phyloP scores from a whole-genome alignment of 129 eudicot genomes.

The sunflower (Helianthus annuus) region DNA sequence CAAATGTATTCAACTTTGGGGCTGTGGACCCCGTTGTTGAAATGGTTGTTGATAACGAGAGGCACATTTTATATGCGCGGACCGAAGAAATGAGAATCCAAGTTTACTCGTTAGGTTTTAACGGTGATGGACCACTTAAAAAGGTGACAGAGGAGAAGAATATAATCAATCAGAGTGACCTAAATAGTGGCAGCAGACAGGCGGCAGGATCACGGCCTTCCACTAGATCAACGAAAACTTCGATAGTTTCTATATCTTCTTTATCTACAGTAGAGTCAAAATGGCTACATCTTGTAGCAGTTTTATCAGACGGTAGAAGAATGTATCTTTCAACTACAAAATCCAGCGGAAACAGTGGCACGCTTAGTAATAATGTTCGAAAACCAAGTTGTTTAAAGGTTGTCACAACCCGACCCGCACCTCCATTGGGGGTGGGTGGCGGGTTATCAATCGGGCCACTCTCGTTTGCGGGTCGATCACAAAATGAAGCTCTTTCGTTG shows the following conservation, averaged over 20 bases:
- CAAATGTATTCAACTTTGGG: conserved; percentile 91
- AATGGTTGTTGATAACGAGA: conserved; percentile 90
- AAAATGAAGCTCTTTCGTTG: conserved; percentile 71
- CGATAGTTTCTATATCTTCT: conserved; percentile 93
- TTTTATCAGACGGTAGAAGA: conserved; percentile 95
- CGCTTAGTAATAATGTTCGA: conserved; percentile 45
- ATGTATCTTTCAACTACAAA: conserved; percentile 87
- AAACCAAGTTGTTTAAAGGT: conserved; percentile 90
- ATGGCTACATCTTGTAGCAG: conserved; percentile 91
- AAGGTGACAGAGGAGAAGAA: conserved; percentile 92
- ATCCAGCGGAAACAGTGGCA: conserved; percentile 41
- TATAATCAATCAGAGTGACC: conserved; percentile 78
- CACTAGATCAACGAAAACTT: conserved; percentile 59
- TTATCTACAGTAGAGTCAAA: conserved; percentile 87
- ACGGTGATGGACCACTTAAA: conserved; percentile 91
- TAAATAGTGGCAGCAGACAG: conserved; percentile 58
- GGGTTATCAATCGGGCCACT: conserved; percentile 78
- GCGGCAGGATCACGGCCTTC: conserved; percentile 62
- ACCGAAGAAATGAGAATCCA: conserved; percentile 91
- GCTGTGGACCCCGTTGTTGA: conserved; percentile 93
- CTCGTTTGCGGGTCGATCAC: conserved; percentile 72
- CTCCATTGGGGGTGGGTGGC: conserved; percentile 87
- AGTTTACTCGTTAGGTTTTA: conserved; percentile 72
- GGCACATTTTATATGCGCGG: conserved; percentile 84
- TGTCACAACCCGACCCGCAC: conserved; percentile 87